These are phyloP conservation scores for Ceratocystis eucalypticola DNA, from an alignment of 2,329 filamentous ascomycete genomes.

Conservation along the genomic window DNA sequence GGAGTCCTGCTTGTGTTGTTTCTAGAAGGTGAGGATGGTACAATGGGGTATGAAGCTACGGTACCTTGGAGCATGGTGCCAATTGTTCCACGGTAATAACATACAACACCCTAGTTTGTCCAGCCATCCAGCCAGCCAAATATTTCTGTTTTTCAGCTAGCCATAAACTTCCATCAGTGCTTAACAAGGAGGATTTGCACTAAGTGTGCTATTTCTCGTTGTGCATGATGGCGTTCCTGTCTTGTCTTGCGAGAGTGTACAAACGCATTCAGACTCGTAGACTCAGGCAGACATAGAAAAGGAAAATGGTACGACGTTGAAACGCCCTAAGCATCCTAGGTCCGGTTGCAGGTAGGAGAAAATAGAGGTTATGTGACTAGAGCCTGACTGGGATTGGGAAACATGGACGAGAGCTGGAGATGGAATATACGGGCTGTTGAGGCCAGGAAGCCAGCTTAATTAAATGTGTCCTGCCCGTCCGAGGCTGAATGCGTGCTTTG, in stretches of 20 bases:
- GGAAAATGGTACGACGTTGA: not conserved
- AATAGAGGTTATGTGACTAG: not conserved
- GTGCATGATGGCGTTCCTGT: too few relatives aligned
- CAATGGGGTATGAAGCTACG: not conserved
- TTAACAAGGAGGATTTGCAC: too few relatives aligned
- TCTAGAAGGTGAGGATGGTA: not conserved
- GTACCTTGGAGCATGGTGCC: not conserved
- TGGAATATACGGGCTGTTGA: not conserved
- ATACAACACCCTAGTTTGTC: not conserved
- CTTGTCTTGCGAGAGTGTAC: too few relatives aligned
- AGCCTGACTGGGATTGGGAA: not conserved
- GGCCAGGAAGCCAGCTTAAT: not conserved
- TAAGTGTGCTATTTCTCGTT: too few relatives aligned
- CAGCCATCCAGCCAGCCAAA: conserved; percentile 2
- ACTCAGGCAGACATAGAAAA: too few relatives aligned
- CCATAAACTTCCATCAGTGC: too few relatives aligned
- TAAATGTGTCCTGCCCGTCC: too few relatives aligned
- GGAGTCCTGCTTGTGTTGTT: not conserved
- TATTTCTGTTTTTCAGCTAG: not conserved
- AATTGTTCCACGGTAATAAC: not conserved
- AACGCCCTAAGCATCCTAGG: not conserved
- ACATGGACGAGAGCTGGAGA: not conserved
- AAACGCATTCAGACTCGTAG: not conserved
- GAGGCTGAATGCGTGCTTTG: too few relatives aligned
- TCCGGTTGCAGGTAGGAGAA: not conserved